Percentiles rank a stretch among this genome's conserved stretches.
phyloP scores from a whole-genome alignment of 1,139 yeast genomes.

The Kodamaea sp. region DNA sequence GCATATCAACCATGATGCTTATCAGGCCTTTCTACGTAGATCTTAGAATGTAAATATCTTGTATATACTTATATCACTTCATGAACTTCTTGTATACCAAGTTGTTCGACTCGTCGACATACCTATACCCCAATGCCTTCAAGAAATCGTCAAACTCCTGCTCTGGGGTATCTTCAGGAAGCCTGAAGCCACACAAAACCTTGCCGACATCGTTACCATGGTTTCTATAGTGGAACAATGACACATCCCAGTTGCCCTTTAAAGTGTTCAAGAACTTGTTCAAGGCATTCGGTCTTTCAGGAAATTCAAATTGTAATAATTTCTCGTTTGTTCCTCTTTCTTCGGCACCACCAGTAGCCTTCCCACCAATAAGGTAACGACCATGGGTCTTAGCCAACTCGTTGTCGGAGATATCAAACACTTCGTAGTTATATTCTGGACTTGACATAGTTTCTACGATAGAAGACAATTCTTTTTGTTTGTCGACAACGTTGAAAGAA shows the following conservation, averaged over 20 bases:
- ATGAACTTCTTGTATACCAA: constrained; percentile 77
- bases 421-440: constrained; percentile 51
- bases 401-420: constrained; percentile 81
- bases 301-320: constrained; percentile 84
- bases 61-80: constrained; percentile 13
- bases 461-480: constrained; percentile 49
- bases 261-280: constrained; percentile 70
- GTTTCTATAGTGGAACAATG: constrained; percentile 93
- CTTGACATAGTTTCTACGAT: constrained; percentile 39
- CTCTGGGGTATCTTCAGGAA: constrained; percentile 66
- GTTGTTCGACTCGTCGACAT: constrained; percentile 79
- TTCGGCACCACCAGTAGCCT: constrained; percentile 40
- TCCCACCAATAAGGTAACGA: constrained; percentile 92
- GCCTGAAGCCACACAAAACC: constrained; percentile 83
- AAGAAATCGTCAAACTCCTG: constrained; percentile 66
- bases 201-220: constrained; percentile 95
- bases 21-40: constrained; percentile 60
- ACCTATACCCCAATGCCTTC: constrained; percentile 69
- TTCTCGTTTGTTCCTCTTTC: constrained; percentile 61
- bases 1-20: constrained; percentile 77
- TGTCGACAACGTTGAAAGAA: constrained; percentile 78
- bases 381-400: constrained; percentile 97
- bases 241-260: constrained; percentile 82
- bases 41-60: constrained; percentile 14
- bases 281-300: constrained; percentile 95